Base-by-base conservation (phyloP, 345 rosid genomes). In the Ceriops zippeliana region DNA sequence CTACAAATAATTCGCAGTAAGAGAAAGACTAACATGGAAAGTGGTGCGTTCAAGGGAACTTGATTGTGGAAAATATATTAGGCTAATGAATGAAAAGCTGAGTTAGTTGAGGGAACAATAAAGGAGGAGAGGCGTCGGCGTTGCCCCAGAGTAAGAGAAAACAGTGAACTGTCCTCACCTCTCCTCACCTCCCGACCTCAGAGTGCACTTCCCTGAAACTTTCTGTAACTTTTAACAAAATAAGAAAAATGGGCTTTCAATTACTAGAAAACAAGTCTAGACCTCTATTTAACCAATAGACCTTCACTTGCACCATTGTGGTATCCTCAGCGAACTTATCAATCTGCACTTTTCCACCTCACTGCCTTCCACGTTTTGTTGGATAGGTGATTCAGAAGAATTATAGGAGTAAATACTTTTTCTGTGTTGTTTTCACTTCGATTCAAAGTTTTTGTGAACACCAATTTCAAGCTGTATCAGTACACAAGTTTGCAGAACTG, bases 271-370 rank as follows among this genome's bases (percentile, higher is more conserved):
- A 81, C 81, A 81, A 81, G 31, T 47, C 27, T 5, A 34, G 47
- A 62, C 81, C 74, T 74, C 67, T 38, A 65, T 66, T 24, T 59
- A 65, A n/a, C 84, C 84, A 74, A 65, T 65, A 20, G 79, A 16
- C 19, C 46, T 37, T 66, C 54, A 9, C 54, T 61, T 70, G 68
- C 65, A 38, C 61, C 51, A 61, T 32, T 32, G 47, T 34, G 9
- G 70, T 59, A 27, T 59, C 58, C 24, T 53, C 63, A 3, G 6
- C 28, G 32, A 21, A 37, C 58, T 5, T 49, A 57, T 34, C 59
- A 26, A 67, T 53, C 24, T 31, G n/a, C 22, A 6, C 9, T 11
- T 6, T 22, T 17, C 13, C 15, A 3, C 20, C 37, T 15, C 31
- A 2, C 9, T 24, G 2, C 11, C 16, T 24, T 1, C 15, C 30